phyloP scores from a whole-genome alignment of 2,329 filamentous ascomycete genomes.

The Verticillium tricorpus region DNA sequence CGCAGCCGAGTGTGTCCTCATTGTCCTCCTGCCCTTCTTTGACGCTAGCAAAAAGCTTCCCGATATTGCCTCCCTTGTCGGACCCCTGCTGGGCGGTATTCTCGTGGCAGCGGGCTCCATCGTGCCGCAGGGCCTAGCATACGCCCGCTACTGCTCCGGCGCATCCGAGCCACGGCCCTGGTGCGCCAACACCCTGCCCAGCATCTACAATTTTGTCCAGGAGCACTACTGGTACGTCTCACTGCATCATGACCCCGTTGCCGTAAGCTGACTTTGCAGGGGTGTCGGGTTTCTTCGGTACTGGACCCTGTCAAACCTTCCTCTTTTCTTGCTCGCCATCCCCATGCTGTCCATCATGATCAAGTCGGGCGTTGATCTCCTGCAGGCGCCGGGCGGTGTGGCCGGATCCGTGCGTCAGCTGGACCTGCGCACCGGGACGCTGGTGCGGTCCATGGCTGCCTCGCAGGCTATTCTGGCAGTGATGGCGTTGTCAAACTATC shows the following conservation, averaged over 20 bases:
- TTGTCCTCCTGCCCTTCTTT: conserved; percentile 9
- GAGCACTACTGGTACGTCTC: conserved; percentile 74
- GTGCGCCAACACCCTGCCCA: conserved; percentile 71
- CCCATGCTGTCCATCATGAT: conserved; percentile 70
- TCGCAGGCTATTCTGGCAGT: conserved; percentile 68
- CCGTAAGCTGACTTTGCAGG: conserved; percentile 44
- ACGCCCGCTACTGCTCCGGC: conserved; percentile 60
- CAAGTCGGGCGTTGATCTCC: conserved; percentile 49
- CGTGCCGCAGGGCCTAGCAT: conserved; percentile 72
- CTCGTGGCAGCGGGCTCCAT: conserved; percentile 63
- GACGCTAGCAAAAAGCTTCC: conserved; percentile 14
- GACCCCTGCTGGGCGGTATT: conserved; percentile 62
- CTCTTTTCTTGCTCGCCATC: conserved; percentile 77
- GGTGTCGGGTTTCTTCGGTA: conserved; percentile 83
- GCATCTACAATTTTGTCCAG: conserved; percentile 90
- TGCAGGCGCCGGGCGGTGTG: conserved; percentile 17
- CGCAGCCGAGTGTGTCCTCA: conserved; percentile 51
- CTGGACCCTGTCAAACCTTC: conserved; percentile 83
- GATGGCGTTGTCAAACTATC: conserved; percentile 73
- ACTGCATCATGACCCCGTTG: neutral
- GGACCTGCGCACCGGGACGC: conserved; percentile 12
- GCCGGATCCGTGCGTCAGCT: conserved; percentile 12
- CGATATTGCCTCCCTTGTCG: conserved; percentile 39
- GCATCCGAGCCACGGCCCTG: conserved; percentile 53
- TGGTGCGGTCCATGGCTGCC: conserved; percentile 58